A percentile compares a stretch with the other conserved stretches of the same genome.
phyloP scores from a whole-genome alignment of 2,329 filamentous ascomycete genomes.

The Pyrenophora seminiperda region DNA sequence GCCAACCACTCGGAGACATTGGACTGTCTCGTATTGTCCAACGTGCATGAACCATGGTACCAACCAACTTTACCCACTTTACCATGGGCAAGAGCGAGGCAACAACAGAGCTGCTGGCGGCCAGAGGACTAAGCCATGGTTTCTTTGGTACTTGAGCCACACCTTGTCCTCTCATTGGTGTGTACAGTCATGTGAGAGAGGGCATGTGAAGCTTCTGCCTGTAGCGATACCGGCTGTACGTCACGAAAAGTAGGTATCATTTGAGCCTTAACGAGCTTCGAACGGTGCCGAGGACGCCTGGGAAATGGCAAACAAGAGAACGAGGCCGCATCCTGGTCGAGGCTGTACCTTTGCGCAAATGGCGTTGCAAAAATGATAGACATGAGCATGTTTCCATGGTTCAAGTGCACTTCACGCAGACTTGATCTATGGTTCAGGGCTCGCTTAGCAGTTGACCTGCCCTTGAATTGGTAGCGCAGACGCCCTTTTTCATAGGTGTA shows the following conservation, averaged over 20 bases:
- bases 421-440: conserved; percentile 4
- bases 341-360: background rate
- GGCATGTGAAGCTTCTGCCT: background rate
- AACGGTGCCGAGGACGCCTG: background rate
- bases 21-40: too few relatives aligned
- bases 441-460: conserved; percentile 6
- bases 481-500: background rate
- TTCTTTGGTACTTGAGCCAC: background rate
- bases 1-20: too few relatives aligned
- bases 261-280: background rate
- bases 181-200: background rate
- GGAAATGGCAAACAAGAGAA: background rate
- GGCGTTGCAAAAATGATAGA: background rate
- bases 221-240: background rate
- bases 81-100: conserved; percentile 4
- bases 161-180: background rate
- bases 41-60: too few relatives aligned
- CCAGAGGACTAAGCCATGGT: background rate
- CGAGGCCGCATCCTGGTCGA: background rate
- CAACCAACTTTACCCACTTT: background rate
- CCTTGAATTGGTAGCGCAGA: conserved; percentile 6
- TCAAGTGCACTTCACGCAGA: background rate
- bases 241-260: background rate
- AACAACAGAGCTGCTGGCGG: background rate
- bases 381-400: conserved; percentile 3